phyloP scores from a whole-genome alignment of 2,329 filamentous ascomycete species.

The Sarocladiaceae sp. region DNA sequence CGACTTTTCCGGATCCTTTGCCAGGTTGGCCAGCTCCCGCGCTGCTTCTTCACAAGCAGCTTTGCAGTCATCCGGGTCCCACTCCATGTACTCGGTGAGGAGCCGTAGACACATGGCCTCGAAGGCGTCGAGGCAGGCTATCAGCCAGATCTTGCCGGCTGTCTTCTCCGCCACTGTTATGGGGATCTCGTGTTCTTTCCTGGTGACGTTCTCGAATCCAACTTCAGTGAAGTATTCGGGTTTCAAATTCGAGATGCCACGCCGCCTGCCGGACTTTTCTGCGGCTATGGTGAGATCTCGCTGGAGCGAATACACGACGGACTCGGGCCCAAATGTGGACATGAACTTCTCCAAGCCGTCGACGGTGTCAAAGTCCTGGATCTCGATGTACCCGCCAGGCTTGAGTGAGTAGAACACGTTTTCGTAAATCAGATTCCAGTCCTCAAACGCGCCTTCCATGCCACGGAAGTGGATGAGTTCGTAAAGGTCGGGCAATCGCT shows the following conservation, averaged over 20 bases:
- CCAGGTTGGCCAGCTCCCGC: conserved; percentile 40
- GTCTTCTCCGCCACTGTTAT: conserved; percentile 37
- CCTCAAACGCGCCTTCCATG: conserved; percentile 48
- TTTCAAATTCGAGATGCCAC: conserved; percentile 39
- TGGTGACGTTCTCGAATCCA: conserved; percentile 45
- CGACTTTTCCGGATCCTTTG: conserved; percentile 37
- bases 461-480: conserved; percentile 52
- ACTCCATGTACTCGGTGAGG: conserved; percentile 46
- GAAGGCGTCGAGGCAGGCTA: conserved; percentile 43
- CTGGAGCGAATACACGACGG: conserved; percentile 35
- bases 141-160: conserved; percentile 48
- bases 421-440: conserved; percentile 49
- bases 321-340: conserved; percentile 35
- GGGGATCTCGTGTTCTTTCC: conserved; percentile 42
- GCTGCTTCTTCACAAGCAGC: conserved; percentile 39
- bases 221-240: conserved; percentile 36
- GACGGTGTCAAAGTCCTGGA: conserved; percentile 47
- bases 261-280: conserved; percentile 37
- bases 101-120: conserved; percentile 43
- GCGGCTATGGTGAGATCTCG: conserved; percentile 37
- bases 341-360: conserved; percentile 26
- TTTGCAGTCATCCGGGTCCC: conserved; percentile 43
- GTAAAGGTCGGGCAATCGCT: conserved; percentile 42
- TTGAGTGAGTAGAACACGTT: conserved; percentile 47
- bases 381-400: conserved; percentile 52